Base-by-base conservation (phyloP, 2,329 filamentous ascomycete genomes). In the Lasiodiplodia citricola region DNA sequence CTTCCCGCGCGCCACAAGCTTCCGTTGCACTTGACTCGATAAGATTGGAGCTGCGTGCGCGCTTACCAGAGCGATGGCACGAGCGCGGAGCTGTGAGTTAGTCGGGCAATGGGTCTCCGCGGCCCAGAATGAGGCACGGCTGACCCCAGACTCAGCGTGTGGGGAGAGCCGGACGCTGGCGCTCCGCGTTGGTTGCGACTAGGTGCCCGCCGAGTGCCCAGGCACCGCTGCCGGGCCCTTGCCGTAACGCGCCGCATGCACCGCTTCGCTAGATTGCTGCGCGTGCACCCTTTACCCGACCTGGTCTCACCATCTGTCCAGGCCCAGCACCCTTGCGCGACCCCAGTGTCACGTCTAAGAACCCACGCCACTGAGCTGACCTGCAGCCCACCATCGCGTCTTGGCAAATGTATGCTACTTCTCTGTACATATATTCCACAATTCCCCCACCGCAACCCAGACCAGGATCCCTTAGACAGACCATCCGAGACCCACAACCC, bases 311-410 rank as follows among this genome's bases (percentile, higher is more conserved):
- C 41, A 11, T 21, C 18, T 4, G 25, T 13, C 41, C 41, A 44
- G 41, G 13, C 13, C 41, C 41, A 44, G 41, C 41, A 31, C 54
- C 54, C 54, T 56, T 56, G 54, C 54, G 13, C 21, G n/a, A 25
- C 4, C 23, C 23, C 58, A 21, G 58, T 64, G 60, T 52, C 60
- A 52, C 60, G 31, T 28, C 47, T 37, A 8, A 14, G 16, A 41
- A 18, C 18, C n/a, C 60, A 37, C 60, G 44, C 44, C 60, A 64
- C 60, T 64, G 60, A 52, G 60, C 60, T 64, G 60, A 64, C 60
- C 60, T 64, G 60, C 60, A 64, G 60, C 60, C 60, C 60, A 63
- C 60, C 60, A 52, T 25, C 44, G 23, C 28, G 23, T 3, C 60
- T 64, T 64, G 60, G 60, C 60, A 28, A n/a, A 47, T 14, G 28